Evolutionary conservation across 192 early-diverging fungal genomes (phyloP).

Genomic region (Podila horticola): DNA sequence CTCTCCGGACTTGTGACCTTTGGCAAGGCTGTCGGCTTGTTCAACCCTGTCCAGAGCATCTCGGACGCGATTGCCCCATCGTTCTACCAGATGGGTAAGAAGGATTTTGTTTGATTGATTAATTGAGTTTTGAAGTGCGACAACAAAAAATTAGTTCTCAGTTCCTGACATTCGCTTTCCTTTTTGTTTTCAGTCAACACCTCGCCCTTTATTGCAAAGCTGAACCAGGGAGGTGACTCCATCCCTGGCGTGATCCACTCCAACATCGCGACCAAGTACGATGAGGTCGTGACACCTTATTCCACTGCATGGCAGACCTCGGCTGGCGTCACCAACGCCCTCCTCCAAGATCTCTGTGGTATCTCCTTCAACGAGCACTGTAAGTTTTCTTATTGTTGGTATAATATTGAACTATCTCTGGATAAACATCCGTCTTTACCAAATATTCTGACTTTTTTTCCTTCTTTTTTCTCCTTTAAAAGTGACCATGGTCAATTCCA

Average conservation of each 20-base stretch:
- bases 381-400: constrained; percentile 9
- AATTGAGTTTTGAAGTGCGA: no score
- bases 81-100: constrained; percentile 33
- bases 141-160: neutral
- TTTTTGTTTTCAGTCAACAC: constrained; percentile 8
- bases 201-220: constrained; percentile 18
- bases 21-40: constrained; percentile 14
- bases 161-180: neutral
- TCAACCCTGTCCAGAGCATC: constrained; percentile 16
- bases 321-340: constrained; percentile 13
- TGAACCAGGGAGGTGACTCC: constrained; percentile 34
- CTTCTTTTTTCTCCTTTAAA: neutral
- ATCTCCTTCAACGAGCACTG: constrained; percentile 40
- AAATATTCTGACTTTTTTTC: neutral
- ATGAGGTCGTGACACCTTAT: constrained; percentile 38
- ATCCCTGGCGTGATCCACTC: constrained; percentile 28
- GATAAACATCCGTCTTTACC: neutral
- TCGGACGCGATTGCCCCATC: constrained; percentile 29
- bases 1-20: constrained; percentile 27
- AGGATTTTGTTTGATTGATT: neutral
- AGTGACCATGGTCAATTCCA: constrained; percentile 42
- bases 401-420: neutral
- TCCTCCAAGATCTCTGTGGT: constrained; percentile 29
- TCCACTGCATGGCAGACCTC: constrained; percentile 8
- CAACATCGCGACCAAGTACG: constrained; percentile 32